Evolutionary conservation across 2,329 filamentous ascomycete species (phyloP).

Genomic region (Hypomyces perniciosus): DNA sequence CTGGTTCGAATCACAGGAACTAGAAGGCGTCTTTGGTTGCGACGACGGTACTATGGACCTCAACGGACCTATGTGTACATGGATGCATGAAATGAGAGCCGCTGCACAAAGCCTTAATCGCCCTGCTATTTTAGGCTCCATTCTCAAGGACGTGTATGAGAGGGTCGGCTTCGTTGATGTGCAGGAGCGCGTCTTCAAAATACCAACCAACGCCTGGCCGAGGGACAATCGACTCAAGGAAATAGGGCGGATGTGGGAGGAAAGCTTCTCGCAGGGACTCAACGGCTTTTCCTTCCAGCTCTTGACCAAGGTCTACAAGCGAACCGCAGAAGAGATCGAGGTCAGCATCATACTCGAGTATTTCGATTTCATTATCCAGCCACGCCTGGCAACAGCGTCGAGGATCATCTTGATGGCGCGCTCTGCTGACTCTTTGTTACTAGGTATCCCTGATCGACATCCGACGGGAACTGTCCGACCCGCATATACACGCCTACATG

Average conservation of each 20-base stretch:
- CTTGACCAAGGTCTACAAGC: conserved; percentile 35
- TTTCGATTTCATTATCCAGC: background rate
- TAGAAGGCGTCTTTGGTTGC: conserved; percentile 31
- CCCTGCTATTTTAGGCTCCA: conserved; percentile 29
- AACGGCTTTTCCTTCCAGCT: conserved; percentile 39
- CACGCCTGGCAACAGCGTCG: background rate
- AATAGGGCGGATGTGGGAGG: conserved; percentile 40
- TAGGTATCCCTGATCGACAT: conserved; percentile 46
- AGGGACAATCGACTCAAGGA: conserved; percentile 38
- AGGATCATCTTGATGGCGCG: no score
- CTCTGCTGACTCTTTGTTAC: background rate
- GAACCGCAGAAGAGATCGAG: conserved; percentile 43
- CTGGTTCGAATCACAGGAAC: conserved; percentile 50
- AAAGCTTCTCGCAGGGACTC: conserved; percentile 35
- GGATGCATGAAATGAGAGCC: conserved; percentile 34
- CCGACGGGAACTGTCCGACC: conserved; percentile 40
- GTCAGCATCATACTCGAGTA: conserved; percentile 24
- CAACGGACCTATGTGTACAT: conserved; percentile 33
- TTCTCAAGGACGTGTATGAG: conserved; percentile 32
- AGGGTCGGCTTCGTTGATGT: conserved; percentile 52
- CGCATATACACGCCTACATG: conserved; percentile 42
- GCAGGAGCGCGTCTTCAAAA: conserved; percentile 44
- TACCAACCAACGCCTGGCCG: conserved; percentile 50
- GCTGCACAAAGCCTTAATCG: conserved; percentile 34
- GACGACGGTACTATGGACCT: conserved; percentile 41